A percentile compares a stretch with the other conserved stretches of the same genome.
Evolutionary conservation across 139 green algal genomes (phyloP).

Genomic region (Pycnococcus provasolii): DNA sequence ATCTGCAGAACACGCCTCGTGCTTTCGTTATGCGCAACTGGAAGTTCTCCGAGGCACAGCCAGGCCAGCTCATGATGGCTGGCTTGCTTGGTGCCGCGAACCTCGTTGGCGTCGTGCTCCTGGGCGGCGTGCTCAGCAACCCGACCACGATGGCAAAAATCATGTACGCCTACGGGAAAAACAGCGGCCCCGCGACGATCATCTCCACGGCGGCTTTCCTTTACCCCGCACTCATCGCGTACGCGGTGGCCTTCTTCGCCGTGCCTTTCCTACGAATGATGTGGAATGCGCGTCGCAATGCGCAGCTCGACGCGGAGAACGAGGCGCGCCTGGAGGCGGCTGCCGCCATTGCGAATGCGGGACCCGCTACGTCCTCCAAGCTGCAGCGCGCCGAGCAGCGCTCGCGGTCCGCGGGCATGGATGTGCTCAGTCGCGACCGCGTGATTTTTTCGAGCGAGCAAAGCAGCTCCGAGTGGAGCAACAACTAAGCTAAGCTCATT

Average conservation of each 20-base stretch:
- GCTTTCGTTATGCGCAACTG: slow-evolving; percentile 11
- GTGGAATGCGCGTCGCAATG: slow-evolving; percentile 43
- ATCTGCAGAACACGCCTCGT: not conserved
- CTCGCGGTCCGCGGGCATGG: too few species aligned
- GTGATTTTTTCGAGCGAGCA: too few species aligned
- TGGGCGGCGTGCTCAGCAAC: slow-evolving; percentile 42
- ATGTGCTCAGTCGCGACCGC: too few species aligned
- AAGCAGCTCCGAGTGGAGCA: too few species aligned
- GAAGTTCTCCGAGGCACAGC: slow-evolving; percentile 20
- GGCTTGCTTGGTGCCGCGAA: slow-evolving; percentile 63
- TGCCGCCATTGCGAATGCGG: too few species aligned
- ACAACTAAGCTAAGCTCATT: too few species aligned
- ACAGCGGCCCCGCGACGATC: not conserved
- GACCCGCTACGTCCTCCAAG: too few species aligned
- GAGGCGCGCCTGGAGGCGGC: slow-evolving; percentile 33
- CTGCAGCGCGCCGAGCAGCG: too few species aligned
- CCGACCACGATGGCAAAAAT: slow-evolving; percentile 16
- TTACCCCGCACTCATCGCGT: slow-evolving; percentile 43
- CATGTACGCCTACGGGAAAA: slow-evolving; percentile 4
- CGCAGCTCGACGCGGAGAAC: slow-evolving; percentile 62
- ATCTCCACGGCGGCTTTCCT: not conserved
- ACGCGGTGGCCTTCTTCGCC: slow-evolving; percentile 77
- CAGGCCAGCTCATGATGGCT: slow-evolving; percentile 39
- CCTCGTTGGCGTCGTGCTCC: slow-evolving; percentile 65
- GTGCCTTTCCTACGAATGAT: slow-evolving; percentile 61